Base-by-base conservation (phyloP, 257 asterid species). In the Asclepias syriaca region DNA sequence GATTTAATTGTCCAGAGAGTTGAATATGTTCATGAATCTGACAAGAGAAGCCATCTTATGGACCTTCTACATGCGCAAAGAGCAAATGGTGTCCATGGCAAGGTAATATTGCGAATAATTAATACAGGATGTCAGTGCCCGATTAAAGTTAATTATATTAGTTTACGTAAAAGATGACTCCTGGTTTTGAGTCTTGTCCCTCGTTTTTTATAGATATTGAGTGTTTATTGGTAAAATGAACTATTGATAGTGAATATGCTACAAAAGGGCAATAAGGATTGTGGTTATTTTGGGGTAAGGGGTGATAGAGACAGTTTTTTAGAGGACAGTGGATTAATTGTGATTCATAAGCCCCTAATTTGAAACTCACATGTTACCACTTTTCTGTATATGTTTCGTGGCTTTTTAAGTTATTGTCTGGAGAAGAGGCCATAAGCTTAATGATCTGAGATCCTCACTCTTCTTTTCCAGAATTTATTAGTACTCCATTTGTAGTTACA, bases 21-120 rank as follows among this genome's bases (percentile, higher is more conserved):
- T 82, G 98, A 93, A 79, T 93, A 83, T 80, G 98, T 93, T 78
- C 96, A 80, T 65, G 98, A 93, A 84, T 82, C 90, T 71, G 98
- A 93, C 84, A 93, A 93, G 81, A 84, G 98, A 83, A 93, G 98
- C 82, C 98, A 93, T 77, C 80, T 93, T 60, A 93, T 93, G 98
- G 98, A 93, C 82, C 98, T 93, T 80, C 97, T 93, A 74, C 95
- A 93, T 81, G 98, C 98, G 1, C 97, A 93, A 74, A 87, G 80
- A 72, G 92, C 87, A 74, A 89, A 87, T 68, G 93, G 92, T 77
- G 78, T 73, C 74, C 92, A 92, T 65, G 89, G 88, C 77, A 90
- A 90, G 95, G 98, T 90, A 86, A 74, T 53, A n/a, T 12, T 72
- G 50, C 70, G 14, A 1, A 16, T 39, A 18, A 70, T 37, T 43